Evolutionary conservation across 2,329 filamentous ascomycete genomes (phyloP).

Genomic region (Sclerotinia spermophila): DNA sequence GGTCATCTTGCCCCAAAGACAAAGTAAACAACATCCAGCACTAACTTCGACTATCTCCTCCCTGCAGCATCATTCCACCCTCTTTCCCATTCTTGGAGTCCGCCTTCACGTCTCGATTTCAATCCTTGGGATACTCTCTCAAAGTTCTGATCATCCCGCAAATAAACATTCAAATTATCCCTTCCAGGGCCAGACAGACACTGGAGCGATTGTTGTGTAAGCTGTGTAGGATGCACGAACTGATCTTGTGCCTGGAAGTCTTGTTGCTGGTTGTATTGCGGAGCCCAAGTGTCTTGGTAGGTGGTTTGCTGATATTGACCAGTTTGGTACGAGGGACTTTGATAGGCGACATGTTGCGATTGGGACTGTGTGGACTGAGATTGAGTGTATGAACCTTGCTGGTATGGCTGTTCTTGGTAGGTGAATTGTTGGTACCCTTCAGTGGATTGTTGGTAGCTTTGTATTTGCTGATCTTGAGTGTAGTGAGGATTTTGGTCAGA

Average conservation of each 20-base stretch:
- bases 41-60: not conserved
- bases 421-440: not conserved
- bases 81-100: conserved; percentile 22
- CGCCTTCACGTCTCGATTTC: not conserved
- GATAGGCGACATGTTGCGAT: not conserved
- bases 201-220: conserved; percentile 5
- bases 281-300: not conserved
- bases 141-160: conserved; percentile 18
- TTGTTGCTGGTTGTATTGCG: conserved; percentile 3
- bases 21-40: not conserved
- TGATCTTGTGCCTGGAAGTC: not conserved
- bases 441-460: not conserved
- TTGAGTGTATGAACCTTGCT: not conserved
- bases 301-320: not conserved
- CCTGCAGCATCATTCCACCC: conserved; percentile 18
- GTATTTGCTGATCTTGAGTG: not conserved
- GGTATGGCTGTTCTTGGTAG: not conserved
- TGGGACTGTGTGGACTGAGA: not conserved
- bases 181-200: not conserved
- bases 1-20: accelerated
- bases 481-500: not conserved
- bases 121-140: conserved; percentile 20
- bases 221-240: not conserved
- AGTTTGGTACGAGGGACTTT: not conserved
- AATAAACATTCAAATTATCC: conserved; percentile 23